phyloP scores from a whole-genome alignment of 2,329 filamentous ascomycete species.

The Arthrocladium fulminans region DNA sequence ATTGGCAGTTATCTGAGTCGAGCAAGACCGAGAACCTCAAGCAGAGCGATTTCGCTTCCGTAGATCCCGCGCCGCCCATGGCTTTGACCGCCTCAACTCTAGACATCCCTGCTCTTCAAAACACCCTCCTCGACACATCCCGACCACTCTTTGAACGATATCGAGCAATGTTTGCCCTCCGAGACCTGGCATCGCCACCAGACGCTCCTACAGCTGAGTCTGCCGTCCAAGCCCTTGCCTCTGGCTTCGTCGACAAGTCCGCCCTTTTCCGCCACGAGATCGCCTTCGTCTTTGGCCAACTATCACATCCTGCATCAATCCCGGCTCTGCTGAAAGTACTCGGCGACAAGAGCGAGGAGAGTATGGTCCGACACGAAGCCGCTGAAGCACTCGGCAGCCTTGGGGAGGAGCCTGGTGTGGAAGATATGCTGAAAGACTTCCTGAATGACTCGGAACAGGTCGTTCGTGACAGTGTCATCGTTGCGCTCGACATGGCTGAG shows the following conservation, averaged over 20 bases:
- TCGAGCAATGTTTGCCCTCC: constrained; percentile 93
- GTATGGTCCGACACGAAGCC: constrained; percentile 97
- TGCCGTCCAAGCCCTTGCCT: constrained; percentile 77
- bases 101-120: constrained; percentile 65
- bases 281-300: constrained; percentile 94
- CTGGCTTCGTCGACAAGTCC: constrained; percentile 74
- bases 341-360: constrained; percentile 69
- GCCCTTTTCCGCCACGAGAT: constrained; percentile 96
- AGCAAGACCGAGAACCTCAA: constrained; percentile 67
- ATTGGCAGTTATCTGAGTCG: constrained; percentile 77
- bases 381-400: constrained; percentile 92
- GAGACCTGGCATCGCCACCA: constrained; percentile 88
- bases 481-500: constrained; percentile 95
- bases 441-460: constrained; percentile 85
- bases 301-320: constrained; percentile 94
- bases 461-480: constrained; percentile 86
- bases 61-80: constrained; percentile 88
- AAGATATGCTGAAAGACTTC: constrained; percentile 73
- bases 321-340: constrained; percentile 73
- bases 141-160: constrained; percentile 85
- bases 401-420: constrained; percentile 86
- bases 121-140: constrained; percentile 66
- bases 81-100: constrained; percentile 54
- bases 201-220: constrained; percentile 80
- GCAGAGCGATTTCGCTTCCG: constrained; percentile 85